Evolutionary conservation across 305 asterid genomes (phyloP), one percentile per base, ranked within the genome.

Genomic region (Nicotiana rustica): DNA sequence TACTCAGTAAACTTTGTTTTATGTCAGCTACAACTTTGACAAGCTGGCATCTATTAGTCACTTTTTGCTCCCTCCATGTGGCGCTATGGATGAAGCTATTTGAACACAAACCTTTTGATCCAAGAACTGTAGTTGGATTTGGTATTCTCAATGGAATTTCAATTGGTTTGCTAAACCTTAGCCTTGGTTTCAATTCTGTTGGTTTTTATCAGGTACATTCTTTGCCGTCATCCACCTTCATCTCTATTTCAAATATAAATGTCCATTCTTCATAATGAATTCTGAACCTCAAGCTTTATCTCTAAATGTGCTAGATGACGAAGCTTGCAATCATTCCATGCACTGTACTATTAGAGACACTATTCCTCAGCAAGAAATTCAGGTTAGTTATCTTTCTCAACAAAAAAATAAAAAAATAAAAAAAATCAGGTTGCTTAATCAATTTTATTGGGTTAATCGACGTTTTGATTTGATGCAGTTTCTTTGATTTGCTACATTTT

Each of bases 291-390:
- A 81, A 29, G 19, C 69, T 77, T 59, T 68, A 47, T 75, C 47
- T 17, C 79, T 81, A 80, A 35, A 81, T 67, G 38, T 73, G 55
- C 25, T 79, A 93, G 99, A 95, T 94, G 97, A 94, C 95, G 6
- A 94, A 94, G 90, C 88, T 95, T 90, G 99, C 98, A 49, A 94
- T 94, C 85, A 94, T 95, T 83, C 99, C 98, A 64, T 95, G 97
- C 89, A 95, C 97, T 10, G 93, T 95, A 66, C 82, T 95, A 62
- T 84, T 93, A 86, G 97, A 94, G 88, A 95, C 98, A 83, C 86
- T 94, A 88, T 95, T 93, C 92, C 88, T 91, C 10, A 89, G 93
- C 93, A 92, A 94, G 89, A 88, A 81, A 83, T 95, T 95, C 93
- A 92, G 99, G 99, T 95, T 35, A 82, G 88, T 83, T 36, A 19